Evolutionary conservation across 2,329 filamentous ascomycete genomes (phyloP), one percentile per base, ranked within the genome.

Genomic region (Hymenoscyphus fructigenus): DNA sequence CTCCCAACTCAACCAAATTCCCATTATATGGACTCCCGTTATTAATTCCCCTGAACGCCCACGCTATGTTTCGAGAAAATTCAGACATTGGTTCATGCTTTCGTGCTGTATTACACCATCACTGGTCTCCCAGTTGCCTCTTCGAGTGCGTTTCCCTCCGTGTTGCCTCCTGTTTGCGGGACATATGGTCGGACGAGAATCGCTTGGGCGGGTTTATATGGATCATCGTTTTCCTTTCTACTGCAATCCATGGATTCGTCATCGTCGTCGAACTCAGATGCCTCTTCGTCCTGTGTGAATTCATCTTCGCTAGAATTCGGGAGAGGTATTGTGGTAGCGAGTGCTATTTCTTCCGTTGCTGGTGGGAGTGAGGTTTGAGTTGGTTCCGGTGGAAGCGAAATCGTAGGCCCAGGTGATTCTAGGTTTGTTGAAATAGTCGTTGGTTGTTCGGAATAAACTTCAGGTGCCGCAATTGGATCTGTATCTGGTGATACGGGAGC

Each of bases 141-240:
- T 60, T 62, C n/a, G 7, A 65, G 20, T 41, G 59, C 57, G 9
- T 36, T 34, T 23, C 63, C 68, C 26, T 69, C 68, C 15, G 59
- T 63, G 28, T 67, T 63, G 5, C 65, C 57, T 26, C 71, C 69
- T 3, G 62, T 64, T 55, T 69, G 65, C 14, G 64, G 69, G 5
- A 73, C 62, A 55, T 72, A 73, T 7, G 65, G 68, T n/a, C 69
- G 61, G 10, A 75, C 70, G 56, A 71, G 47, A 32, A 75, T 74
- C 23, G 72, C 66, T 59, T 73, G 68, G 12, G 70, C 67, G 41
- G 71, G 72, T 34, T 70, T 60, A 38, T 74, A 74, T 1, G 71
- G 26, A 12, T 65, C 60, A 9, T 67, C 58, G 17, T 65, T 60
- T 7, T 58, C 47, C 10, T 56, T 44, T 12, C 15, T 28, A 15